Evolutionary conservation across 331 rosid genomes (phyloP).

Genomic region (Pyracantha coccinea): DNA sequence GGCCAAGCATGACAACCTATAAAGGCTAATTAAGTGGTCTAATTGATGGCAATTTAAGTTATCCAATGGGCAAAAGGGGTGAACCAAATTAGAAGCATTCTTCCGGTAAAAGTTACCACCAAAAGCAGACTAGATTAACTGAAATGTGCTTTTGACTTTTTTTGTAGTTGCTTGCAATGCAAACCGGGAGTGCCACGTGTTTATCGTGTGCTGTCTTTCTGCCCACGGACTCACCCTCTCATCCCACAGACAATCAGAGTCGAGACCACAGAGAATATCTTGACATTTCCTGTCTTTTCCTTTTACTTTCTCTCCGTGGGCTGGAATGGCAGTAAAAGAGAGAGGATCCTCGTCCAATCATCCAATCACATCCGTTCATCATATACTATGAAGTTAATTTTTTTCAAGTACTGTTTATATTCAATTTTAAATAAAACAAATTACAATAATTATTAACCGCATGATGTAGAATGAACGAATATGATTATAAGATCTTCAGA

Average conservation of each 20-base stretch:
- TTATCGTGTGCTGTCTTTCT: background rate
- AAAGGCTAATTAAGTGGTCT: background rate
- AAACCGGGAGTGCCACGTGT: background rate
- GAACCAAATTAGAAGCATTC: background rate
- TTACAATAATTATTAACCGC: too few species aligned
- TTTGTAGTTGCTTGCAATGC: background rate
- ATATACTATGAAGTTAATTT: too few species aligned
- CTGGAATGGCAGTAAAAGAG: background rate
- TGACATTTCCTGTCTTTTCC: background rate
- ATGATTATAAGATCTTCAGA: too few species aligned
- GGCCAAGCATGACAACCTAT: background rate
- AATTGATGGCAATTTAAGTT: background rate
- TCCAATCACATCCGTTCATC: too few species aligned
- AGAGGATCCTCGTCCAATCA: too few species aligned
- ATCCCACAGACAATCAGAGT: too few species aligned
- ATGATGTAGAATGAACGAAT: too few species aligned
- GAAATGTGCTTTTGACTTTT: background rate
- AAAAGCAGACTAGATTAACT: too few species aligned
- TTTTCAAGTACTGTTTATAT: too few species aligned
- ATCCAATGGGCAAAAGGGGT: background rate
- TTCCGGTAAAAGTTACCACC: background rate
- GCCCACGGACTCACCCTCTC: slow-evolving; percentile 4
- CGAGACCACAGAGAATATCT: background rate
- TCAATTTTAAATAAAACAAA: too few species aligned
- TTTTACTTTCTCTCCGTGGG: background rate